Conservation (phyloP, 306 rosid genomes). For the Trichosanthes cucumerina region DNA sequence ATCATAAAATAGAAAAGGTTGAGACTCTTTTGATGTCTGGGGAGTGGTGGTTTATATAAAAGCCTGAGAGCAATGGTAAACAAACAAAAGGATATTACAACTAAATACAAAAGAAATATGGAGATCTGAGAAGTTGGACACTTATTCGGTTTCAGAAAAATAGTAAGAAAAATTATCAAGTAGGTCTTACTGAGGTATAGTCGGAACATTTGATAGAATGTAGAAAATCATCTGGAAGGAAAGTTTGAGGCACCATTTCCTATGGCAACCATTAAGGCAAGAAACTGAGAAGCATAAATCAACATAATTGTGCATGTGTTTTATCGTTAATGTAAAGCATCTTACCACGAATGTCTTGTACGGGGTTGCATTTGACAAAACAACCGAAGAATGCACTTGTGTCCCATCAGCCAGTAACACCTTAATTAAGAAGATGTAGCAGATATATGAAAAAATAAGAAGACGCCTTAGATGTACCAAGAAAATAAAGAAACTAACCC, state of each 20-base stretch:
- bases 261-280: conserved; percentile 17
- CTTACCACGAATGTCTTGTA: conserved; percentile 58
- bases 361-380: conserved; percentile 69
- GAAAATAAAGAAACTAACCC: conserved; percentile 54
- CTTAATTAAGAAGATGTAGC: conserved; percentile 20
- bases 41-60: not conserved
- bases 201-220: conserved; percentile 45
- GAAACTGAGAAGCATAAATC: not conserved
- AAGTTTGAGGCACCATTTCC: conserved; percentile 47
- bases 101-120: not conserved
- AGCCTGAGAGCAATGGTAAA: not conserved
- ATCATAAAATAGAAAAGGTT: not conserved
- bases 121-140: not conserved
- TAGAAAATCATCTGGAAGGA: conserved; percentile 47
- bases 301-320: not conserved
- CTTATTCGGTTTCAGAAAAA: not conserved
- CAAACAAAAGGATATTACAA: not conserved
- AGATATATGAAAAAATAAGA: not conserved
- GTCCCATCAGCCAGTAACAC: conserved; percentile 57
- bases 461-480: not conserved
- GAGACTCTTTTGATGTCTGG: not conserved
- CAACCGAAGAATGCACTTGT: conserved; percentile 44
- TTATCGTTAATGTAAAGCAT: conserved; percentile 1
- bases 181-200: conserved; percentile 60
- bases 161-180: not conserved